Evolutionary conservation across 2,329 filamentous ascomycete genomes (phyloP), one percentile per base, ranked within the genome.

Genomic region (Hysterium pulicare): DNA sequence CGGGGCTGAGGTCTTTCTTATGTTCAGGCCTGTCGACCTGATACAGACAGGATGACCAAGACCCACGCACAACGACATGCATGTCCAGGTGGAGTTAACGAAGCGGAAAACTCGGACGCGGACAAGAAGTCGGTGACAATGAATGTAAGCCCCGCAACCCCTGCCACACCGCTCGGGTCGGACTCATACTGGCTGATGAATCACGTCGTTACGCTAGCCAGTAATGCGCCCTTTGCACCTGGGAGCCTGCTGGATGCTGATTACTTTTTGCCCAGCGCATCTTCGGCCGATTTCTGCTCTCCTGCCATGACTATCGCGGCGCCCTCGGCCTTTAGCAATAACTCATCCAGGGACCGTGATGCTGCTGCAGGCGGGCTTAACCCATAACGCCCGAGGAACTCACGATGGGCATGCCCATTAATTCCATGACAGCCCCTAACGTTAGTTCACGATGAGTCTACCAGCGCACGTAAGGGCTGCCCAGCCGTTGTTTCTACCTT

Each of bases 21-120:
- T 37, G 21, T 37, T 23, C 17, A 37, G 21, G 11, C 11, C 33
- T 34, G n/a, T 28, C 13, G 33, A 34, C 33, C 33, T 34, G 33
- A 34, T 34, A 34, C 33, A 34, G 33, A n/a, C n/a, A n/a, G n/a
- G 28, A 34, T 34, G 13, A 34, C 33, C 33, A 34, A 34, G 33
- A 34, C 28, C n/a, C 9, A n/a, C 26, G n/a, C 26, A 30, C n/a
- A n/a, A n/a, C n/a, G n/a, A n/a, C n/a, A n/a, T 28, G 24, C 24
- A 8, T 7, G 33, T 4, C 19, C 19, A 17, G 13, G 19, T 34
- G 33, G 33, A 34, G n/a, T 34, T 34, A 17, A n/a, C n/a, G n/a
- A 34, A 34, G 33, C 33, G 33, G 33, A 17, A 34, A 34, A 34
- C 33, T 34, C 33, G 33, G 33, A 16, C 8, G 24, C 13, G n/a